These are phyloP conservation scores for Avena sativa DNA, from an alignment of 176 grass and related monocot species.

Conservation along the genomic window DNA sequence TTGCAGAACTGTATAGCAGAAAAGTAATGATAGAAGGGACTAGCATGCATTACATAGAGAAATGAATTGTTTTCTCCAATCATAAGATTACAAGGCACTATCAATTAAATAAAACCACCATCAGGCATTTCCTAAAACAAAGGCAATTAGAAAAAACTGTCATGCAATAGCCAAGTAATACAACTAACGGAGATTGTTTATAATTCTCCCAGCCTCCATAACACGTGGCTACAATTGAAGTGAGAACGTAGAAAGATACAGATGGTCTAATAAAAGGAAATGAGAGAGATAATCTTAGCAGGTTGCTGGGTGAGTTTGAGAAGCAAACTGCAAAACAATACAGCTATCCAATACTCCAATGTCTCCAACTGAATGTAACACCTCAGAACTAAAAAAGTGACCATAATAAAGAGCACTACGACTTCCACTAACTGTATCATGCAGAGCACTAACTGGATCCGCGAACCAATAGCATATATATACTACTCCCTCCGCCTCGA, in stretches of 20 bases:
- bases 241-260: constrained; percentile 1
- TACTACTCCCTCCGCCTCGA: too few relatives aligned
- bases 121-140: constrained; percentile 29
- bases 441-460: constrained; percentile 15
- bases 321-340: constrained; percentile 29
- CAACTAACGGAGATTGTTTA: neutral
- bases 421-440: constrained; percentile 33
- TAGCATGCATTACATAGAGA: constrained; percentile 22
- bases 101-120: constrained; percentile 28
- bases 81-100: neutral
- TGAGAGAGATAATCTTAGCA: constrained; percentile 1
- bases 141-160: constrained; percentile 8
- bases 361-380: constrained; percentile 19
- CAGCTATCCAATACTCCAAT: neutral
- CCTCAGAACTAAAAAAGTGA: constrained; percentile 36
- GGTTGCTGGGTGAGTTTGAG: neutral
- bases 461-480: constrained; percentile 1
- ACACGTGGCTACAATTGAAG: neutral
- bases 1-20: constrained; percentile 17
- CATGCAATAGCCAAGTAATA: constrained; percentile 3
- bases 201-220: neutral
- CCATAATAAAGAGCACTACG: constrained; percentile 37
- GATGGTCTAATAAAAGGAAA: neutral
- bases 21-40: constrained; percentile 29
- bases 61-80: neutral